phyloP scores from a whole-genome alignment of 805 yeast species.

The Cyberlindnera japonica region DNA sequence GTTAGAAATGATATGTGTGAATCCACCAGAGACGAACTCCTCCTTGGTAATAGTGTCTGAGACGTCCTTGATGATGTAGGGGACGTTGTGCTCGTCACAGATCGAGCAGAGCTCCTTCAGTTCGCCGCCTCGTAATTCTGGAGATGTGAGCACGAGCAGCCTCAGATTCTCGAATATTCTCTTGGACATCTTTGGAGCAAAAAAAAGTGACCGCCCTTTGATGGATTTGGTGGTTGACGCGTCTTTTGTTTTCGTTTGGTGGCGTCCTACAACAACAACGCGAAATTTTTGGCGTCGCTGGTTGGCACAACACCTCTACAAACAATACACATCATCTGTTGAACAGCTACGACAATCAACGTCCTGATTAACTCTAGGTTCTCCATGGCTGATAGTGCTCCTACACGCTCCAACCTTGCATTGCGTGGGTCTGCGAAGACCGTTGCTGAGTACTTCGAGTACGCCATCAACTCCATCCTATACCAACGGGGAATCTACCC shows the following conservation, averaged over 20 bases:
- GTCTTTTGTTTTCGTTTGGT: slow-evolving; percentile 6
- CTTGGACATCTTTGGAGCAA: slow-evolving; percentile 16
- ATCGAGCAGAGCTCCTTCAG: slow-evolving; percentile 18
- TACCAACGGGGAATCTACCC: slow-evolving; percentile 92
- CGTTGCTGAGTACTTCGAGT: slow-evolving; percentile 81
- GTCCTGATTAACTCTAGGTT: neutral
- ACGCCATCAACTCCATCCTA: slow-evolving; percentile 72
- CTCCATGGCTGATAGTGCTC: slow-evolving; percentile 11
- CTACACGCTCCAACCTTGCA: slow-evolving; percentile 38
- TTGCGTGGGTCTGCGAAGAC: slow-evolving; percentile 72
- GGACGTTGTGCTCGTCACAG: slow-evolving; percentile 27
- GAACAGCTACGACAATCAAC: too few species aligned
- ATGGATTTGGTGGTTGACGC: neutral
- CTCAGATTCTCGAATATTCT: slow-evolving; percentile 22
- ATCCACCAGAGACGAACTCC: slow-evolving; percentile 20
- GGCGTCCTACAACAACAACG: neutral
- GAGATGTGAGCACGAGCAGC: slow-evolving; percentile 21
- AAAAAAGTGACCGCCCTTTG: too few species aligned
- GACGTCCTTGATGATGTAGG: slow-evolving; percentile 18
- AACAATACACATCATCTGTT: too few species aligned
- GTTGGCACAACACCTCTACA: neutral
- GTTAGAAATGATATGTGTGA: slow-evolving; percentile 50
- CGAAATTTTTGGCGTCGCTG: slow-evolving; percentile 1
- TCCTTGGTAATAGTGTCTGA: slow-evolving; percentile 22
- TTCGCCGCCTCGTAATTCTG: slow-evolving; percentile 14